A percentile compares a stretch with the other conserved stretches of the same genome.
Conservation (phyloP, 2,329 filamentous ascomycete species). For the Hymenoscyphus occultus region DNA sequence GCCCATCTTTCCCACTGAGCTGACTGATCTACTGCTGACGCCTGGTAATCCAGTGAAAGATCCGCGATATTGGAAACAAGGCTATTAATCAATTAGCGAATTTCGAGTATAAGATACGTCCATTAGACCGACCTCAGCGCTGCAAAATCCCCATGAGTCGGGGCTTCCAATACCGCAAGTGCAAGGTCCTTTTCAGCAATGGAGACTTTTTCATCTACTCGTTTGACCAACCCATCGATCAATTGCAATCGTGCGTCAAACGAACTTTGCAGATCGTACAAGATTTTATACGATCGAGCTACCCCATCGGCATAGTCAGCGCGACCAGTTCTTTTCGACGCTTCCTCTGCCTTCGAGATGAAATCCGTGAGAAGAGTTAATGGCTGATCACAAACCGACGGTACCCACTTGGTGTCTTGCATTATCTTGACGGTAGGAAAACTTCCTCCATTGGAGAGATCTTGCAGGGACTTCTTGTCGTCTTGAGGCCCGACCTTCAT, state of each 20-base stretch:
- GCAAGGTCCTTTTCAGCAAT: conserved; percentile 64
- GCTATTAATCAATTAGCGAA: conserved; percentile 20
- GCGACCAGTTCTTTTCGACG: conserved; percentile 69
- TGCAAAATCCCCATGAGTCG: conserved; percentile 68
- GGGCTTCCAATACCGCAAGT: conserved; percentile 61
- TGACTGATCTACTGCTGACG: conserved; percentile 8
- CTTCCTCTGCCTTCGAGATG: conserved; percentile 50
- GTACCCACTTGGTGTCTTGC: not conserved
- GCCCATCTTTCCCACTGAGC: conserved; percentile 17
- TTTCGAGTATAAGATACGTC: not conserved
- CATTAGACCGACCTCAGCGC: conserved; percentile 53
- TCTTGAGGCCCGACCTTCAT: not conserved
- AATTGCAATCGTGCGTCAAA: conserved; percentile 47
- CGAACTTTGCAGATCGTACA: conserved; percentile 56
- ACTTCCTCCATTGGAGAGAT: not conserved
- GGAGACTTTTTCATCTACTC: conserved; percentile 62
- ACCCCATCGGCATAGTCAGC: conserved; percentile 92
- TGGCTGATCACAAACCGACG: not conserved
- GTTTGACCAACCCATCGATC: conserved; percentile 54
- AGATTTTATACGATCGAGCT: conserved; percentile 69
- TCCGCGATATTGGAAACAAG: conserved; percentile 30
- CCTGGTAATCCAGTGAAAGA: conserved; percentile 12
- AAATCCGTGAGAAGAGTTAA: conserved; percentile 44
- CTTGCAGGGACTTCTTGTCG: not conserved
- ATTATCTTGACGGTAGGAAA: not conserved